These are phyloP conservation scores for Phlegmacium glaucopus DNA, from an alignment of 768 basidiomycete genomes.

Conservation along the genomic window DNA sequence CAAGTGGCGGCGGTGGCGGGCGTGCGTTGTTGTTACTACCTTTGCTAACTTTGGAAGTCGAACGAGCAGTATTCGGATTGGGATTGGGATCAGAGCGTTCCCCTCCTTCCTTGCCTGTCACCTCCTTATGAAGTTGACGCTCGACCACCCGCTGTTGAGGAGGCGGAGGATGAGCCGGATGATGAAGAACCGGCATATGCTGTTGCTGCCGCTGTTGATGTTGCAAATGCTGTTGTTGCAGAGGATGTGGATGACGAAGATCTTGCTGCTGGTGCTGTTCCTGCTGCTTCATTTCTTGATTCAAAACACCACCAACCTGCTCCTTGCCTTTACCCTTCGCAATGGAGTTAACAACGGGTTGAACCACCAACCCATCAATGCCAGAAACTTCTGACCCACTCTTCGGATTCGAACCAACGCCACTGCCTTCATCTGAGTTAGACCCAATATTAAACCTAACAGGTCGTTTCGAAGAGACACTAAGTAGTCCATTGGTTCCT, in stretches of 20 bases:
- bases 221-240: slow-evolving; percentile 8
- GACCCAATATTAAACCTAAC: slow-evolving; percentile 58
- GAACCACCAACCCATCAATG: not conserved
- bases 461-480: slow-evolving; percentile 8
- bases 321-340: slow-evolving; percentile 8
- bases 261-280: slow-evolving; percentile 1
- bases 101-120: too few relatives aligned
- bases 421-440: slow-evolving; percentile 49
- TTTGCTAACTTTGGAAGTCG: not conserved
- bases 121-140: slow-evolving; percentile 1
- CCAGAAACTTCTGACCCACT: slow-evolving; percentile 30
- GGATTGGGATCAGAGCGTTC: too few relatives aligned
- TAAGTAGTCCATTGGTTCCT: not conserved
- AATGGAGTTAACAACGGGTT: slow-evolving; percentile 9
- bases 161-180: slow-evolving; percentile 2
- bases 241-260: slow-evolving; percentile 5
- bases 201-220: slow-evolving; percentile 9
- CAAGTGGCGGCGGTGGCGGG: slow-evolving; percentile 1
- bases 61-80: too few relatives aligned
- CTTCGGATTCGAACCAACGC: slow-evolving; percentile 30
- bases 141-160: slow-evolving; percentile 11
- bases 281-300: not conserved
- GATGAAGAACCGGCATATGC: not conserved
- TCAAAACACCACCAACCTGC: slow-evolving; percentile 6
- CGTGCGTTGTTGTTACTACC: slow-evolving; percentile 10